Percentiles rank a stretch among this genome's conserved stretches.
Conservation (phyloP, 345 rosid genomes). For the Aquilaria malaccensis region DNA sequence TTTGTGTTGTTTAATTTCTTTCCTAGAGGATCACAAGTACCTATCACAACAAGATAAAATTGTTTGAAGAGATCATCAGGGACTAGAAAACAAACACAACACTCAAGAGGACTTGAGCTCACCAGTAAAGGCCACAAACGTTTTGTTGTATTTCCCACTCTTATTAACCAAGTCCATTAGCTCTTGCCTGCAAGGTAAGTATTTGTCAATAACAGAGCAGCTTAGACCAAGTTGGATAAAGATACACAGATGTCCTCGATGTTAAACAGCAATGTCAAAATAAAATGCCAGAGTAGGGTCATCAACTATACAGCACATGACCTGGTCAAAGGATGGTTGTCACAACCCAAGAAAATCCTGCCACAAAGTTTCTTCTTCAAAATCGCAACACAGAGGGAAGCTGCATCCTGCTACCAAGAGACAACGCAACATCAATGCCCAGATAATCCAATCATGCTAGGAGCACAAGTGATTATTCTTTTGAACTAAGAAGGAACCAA, state of each 20-base stretch:
- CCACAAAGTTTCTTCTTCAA: constrained; percentile 67
- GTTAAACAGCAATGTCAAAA: neutral
- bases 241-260: neutral
- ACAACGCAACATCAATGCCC: constrained; percentile 3
- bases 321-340: constrained; percentile 95
- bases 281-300: neutral
- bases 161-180: constrained; percentile 76
- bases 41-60: constrained; percentile 34
- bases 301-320: constrained; percentile 13
- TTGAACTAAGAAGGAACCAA: neutral
- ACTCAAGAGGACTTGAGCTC: constrained; percentile 3
- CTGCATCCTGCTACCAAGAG: constrained; percentile 70
- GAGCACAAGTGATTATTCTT: neutral
- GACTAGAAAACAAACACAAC: neutral
- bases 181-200: constrained; percentile 56
- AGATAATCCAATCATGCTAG: neutral
- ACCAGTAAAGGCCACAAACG: constrained; percentile 77
- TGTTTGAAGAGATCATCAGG: neutral
- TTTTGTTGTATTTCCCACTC: constrained; percentile 68
- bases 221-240: neutral
- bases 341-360: constrained; percentile 85
- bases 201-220: neutral
- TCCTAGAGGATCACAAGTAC: constrained; percentile 74
- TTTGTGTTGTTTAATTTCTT: constrained; percentile 75
- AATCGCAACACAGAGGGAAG: constrained; percentile 72